These are phyloP conservation scores for Thalassiosira ordinaria DNA, from an alignment of 352 stramenopile species.

Conservation along the genomic window DNA sequence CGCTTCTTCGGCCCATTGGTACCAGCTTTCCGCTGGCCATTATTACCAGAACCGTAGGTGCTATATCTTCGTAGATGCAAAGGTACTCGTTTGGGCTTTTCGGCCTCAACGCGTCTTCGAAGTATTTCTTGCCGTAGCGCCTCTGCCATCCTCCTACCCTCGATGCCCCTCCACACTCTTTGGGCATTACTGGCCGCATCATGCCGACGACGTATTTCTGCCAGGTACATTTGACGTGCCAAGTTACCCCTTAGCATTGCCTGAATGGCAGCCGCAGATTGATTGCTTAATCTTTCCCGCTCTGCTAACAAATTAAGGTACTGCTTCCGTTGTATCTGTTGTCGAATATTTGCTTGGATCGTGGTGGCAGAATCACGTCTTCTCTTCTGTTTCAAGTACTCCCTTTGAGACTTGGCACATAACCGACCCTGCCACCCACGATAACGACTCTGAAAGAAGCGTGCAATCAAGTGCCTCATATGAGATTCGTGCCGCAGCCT, in stretches of 20 bases:
- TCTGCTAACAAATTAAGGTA: conserved; percentile 31
- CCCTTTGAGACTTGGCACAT: conserved; percentile 15
- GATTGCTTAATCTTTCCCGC: conserved; percentile 27
- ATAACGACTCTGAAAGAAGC: conserved; percentile 43
- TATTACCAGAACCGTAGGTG: conserved; percentile 29
- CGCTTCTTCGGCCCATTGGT: conserved; percentile 14
- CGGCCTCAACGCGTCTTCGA: conserved; percentile 2
- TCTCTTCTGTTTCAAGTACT: conserved; percentile 21
- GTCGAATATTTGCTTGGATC: conserved; percentile 41
- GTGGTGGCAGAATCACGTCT: conserved; percentile 26
- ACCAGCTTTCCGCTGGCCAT: neutral
- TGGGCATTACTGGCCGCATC: conserved; percentile 36
- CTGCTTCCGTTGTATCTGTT: conserved; percentile 19
- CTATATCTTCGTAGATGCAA: conserved; percentile 52
- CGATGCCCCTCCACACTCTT: conserved; percentile 34
- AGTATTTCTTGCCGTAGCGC: conserved; percentile 20
- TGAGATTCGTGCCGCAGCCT: conserved; percentile 25
- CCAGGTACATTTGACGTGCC: conserved; percentile 17
- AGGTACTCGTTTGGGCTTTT: conserved; percentile 55
- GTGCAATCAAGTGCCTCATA: conserved; percentile 22
- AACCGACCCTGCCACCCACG: conserved; percentile 38
- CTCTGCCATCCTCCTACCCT: conserved; percentile 18
- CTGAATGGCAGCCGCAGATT: conserved; percentile 50
- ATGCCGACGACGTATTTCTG: conserved; percentile 16
- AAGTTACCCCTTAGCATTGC: conserved; percentile 21